phyloP scores from a whole-genome alignment of 1,284 basidiomycete species.

The Puccinia coronata region DNA sequence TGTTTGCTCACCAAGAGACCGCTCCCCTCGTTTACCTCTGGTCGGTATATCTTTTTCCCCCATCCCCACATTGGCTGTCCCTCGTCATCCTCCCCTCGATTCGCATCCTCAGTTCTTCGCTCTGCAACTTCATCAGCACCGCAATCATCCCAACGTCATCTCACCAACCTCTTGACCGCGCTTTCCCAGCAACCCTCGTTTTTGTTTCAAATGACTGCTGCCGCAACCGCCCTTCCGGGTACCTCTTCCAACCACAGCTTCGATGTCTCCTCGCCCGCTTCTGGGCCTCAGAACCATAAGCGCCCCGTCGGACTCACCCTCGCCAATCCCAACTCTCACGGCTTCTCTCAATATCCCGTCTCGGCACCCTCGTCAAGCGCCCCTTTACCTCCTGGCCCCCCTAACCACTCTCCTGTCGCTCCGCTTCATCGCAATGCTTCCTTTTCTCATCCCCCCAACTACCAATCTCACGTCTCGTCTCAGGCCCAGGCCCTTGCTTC shows the following conservation, averaged over 20 bases:
- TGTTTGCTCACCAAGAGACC: background rate
- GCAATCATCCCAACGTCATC: background rate
- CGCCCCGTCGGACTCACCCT: slow-evolving; percentile 29
- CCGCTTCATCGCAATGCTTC: slow-evolving; percentile 22
- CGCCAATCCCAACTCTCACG: slow-evolving; percentile 2
- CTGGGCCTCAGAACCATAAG: slow-evolving; percentile 18
- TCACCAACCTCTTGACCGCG: background rate
- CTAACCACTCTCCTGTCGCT: slow-evolving; percentile 23
- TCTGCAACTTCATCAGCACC: background rate
- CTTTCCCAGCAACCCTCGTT: too few relatives aligned
- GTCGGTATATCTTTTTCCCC: background rate
- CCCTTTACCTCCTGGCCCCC: slow-evolving; percentile 34
- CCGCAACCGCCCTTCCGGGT: slow-evolving; percentile 31
- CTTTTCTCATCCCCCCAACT: slow-evolving; percentile 24
- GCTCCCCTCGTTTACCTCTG: background rate
- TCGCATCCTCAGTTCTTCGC: background rate
- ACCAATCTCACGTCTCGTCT: slow-evolving; percentile 11
- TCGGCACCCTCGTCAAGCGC: slow-evolving; percentile 25
- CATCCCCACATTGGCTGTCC: background rate
- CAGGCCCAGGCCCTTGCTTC: slow-evolving; percentile 3
- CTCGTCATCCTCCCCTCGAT: background rate
- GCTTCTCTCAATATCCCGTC: slow-evolving; percentile 20
- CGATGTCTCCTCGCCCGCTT: slow-evolving; percentile 8
- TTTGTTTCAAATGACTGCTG: background rate
- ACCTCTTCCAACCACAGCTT: background rate